Conservation (phyloP, 208 protist species). For the Leishmania guyanensis region DNA sequence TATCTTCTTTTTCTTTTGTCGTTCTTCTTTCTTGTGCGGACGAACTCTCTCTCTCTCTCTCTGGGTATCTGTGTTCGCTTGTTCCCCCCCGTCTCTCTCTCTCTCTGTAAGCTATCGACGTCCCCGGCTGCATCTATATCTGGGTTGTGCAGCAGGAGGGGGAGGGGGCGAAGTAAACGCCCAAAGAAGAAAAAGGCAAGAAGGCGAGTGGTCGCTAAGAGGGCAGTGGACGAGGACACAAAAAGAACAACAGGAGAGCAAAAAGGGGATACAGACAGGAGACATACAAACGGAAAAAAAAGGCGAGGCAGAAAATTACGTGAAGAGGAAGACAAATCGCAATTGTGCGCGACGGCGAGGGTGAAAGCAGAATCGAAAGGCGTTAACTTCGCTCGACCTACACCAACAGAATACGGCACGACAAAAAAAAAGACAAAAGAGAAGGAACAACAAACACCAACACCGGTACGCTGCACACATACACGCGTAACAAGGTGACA, state of each 20-base stretch:
- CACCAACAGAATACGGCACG: neutral
- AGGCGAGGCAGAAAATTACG: neutral
- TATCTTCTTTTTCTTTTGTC: conserved; percentile 1
- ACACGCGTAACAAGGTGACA: neutral
- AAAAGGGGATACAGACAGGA: neutral
- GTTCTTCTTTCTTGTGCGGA: neutral
- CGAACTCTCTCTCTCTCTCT: neutral
- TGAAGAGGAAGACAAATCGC: neutral
- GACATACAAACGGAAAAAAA: neutral
- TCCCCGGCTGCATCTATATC: neutral
- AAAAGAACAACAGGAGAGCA: neutral
- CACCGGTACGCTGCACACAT: neutral
- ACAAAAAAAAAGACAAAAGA: neutral
- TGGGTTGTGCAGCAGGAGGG: neutral
- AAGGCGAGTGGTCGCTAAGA: neutral
- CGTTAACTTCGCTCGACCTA: neutral
- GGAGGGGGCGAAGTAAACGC: neutral
- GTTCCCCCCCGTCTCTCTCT: neutral
- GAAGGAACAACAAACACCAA: neutral
- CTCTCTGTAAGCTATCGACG: neutral
- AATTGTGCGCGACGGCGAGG: neutral
- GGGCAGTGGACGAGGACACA: neutral
- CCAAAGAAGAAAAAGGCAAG: neutral
- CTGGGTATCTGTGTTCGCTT: neutral
- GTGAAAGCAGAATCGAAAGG: neutral